Percentiles rank a stretch among this genome's conserved stretches.
Conservation (phyloP, 2,329 filamentous ascomycete species). For the Penicillium sp. region DNA sequence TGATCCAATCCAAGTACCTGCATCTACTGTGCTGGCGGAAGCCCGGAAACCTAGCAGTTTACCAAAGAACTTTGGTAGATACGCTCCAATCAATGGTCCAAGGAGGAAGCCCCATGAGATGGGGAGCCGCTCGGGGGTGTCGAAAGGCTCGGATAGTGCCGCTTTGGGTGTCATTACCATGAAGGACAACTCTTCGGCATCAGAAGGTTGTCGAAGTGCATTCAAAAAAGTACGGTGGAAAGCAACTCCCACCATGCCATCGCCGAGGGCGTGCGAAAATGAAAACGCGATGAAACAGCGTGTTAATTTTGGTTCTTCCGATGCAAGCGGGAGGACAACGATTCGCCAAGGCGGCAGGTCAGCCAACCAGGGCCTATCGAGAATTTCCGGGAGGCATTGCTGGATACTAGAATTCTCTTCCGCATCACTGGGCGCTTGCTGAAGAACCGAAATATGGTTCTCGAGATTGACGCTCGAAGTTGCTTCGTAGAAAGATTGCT, state of each 20-base stretch:
- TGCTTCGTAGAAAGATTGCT: slow-evolving; percentile 38
- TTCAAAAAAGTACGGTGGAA: slow-evolving; percentile 48
- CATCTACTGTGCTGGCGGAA: slow-evolving; percentile 25
- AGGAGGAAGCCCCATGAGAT: slow-evolving; percentile 51
- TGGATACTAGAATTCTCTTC: slow-evolving; percentile 17
- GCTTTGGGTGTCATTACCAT: slow-evolving; percentile 17
- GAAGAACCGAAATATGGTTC: slow-evolving; percentile 41
- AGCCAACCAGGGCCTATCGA: slow-evolving; percentile 36
- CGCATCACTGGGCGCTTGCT: slow-evolving; percentile 5
- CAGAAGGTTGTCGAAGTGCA: slow-evolving; percentile 7
- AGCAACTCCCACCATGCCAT: slow-evolving; percentile 45
- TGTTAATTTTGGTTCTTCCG: not conserved
- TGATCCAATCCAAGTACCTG: slow-evolving; percentile 37
- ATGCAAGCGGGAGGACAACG: slow-evolving; percentile 35
- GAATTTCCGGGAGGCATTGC: slow-evolving; percentile 27
- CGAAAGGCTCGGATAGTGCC: slow-evolving; percentile 39
- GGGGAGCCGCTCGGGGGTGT: slow-evolving; percentile 39
- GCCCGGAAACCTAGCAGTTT: slow-evolving; percentile 35
- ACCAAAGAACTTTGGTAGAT: slow-evolving; percentile 39
- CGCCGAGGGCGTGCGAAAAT: slow-evolving; percentile 48
- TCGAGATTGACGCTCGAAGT: slow-evolving; percentile 37
- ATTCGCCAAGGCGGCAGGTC: slow-evolving; percentile 47
- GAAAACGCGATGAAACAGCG: slow-evolving; percentile 42
- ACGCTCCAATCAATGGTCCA: slow-evolving; percentile 38
- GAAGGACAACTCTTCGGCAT: not conserved